These are phyloP conservation scores for Gynandropsis gynandra DNA, from an alignment of 345 rosid genomes.

Conservation along the genomic window DNA sequence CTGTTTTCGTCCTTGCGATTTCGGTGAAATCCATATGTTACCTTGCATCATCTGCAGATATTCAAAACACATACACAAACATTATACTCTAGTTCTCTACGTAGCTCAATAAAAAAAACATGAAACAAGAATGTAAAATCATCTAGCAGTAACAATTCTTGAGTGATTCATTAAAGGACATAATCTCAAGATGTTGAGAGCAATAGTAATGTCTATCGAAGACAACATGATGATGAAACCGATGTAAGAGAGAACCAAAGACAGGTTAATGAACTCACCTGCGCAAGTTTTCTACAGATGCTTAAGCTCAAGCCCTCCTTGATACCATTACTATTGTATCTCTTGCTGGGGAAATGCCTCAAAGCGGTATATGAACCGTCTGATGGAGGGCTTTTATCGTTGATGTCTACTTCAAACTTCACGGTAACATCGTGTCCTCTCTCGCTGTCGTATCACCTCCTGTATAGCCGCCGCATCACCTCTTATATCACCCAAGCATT, in stretches of 20 bases:
- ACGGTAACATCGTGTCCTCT: too few species aligned
- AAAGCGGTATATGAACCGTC: conserved; percentile 32
- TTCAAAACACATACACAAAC: too few species aligned
- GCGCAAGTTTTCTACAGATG: conserved; percentile 88
- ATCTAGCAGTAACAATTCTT: neutral
- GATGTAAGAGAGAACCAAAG: conserved; percentile 7
- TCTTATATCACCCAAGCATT: too few species aligned
- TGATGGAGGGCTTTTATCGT: conserved; percentile 32
- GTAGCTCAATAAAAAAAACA: too few species aligned
- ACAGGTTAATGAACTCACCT: conserved; percentile 36
- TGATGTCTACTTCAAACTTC: conserved; percentile 67
- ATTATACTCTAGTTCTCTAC: too few species aligned
- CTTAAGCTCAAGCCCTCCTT: conserved; percentile 70
- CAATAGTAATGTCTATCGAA: too few species aligned
- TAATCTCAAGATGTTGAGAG: too few species aligned
- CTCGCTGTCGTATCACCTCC: too few species aligned
- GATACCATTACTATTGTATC: conserved; percentile 38
- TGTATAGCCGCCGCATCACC: too few species aligned
- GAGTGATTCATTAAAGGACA: too few species aligned
- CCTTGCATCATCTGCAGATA: conserved; percentile 91
- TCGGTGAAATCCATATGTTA: conserved; percentile 64
- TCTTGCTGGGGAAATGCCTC: conserved; percentile 29
- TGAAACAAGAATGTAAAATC: neutral
- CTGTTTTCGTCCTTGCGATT: conserved; percentile 52
- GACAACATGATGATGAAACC: neutral